Evolutionary conservation across 2,329 filamentous ascomycete genomes (phyloP).

Genomic region (Nectriaceae sp.): DNA sequence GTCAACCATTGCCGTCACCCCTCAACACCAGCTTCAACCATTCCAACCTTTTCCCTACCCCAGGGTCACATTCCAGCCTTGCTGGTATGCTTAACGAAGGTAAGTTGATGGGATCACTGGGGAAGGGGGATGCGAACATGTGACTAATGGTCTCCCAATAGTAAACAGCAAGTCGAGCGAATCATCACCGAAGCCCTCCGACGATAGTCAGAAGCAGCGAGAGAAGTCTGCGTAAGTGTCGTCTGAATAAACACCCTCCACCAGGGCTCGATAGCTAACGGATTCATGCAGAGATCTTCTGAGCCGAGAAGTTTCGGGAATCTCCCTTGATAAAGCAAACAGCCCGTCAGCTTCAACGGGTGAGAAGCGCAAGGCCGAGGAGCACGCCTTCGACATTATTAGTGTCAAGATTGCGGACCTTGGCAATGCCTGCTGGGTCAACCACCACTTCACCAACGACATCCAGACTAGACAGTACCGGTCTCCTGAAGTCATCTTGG

Average conservation of each 20-base stretch:
- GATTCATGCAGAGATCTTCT: constrained; percentile 65
- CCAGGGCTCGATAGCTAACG: neutral
- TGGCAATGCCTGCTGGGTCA: constrained; percentile 98
- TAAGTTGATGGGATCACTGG: constrained; percentile 44
- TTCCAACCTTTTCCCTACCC: constrained; percentile 66
- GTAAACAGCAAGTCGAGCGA: constrained; percentile 40
- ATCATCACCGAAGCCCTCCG: constrained; percentile 53
- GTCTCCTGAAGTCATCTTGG: constrained; percentile 94
- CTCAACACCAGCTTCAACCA: constrained; percentile 90
- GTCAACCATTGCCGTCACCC: constrained; percentile 91
- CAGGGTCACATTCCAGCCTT: constrained; percentile 72
- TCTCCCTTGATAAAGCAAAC: constrained; percentile 79
- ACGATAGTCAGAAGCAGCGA: constrained; percentile 75
- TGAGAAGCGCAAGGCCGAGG: constrained; percentile 65
- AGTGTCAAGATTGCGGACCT: constrained; percentile 99
- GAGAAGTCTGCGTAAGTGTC: constrained; percentile 87
- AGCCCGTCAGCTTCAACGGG: constrained; percentile 52
- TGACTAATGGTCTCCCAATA: neutral
- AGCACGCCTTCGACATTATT: constrained; percentile 71
- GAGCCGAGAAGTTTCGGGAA: constrained; percentile 90
- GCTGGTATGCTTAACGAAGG: constrained; percentile 83
- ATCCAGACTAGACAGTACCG: constrained; percentile 98
- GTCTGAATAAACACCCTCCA: neutral
- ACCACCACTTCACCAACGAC: constrained; percentile 98
- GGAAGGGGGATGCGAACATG: too few relatives aligned